Base-by-base conservation (phyloP, 2,329 filamentous ascomycete genomes). In the Cladophialophora yegresii region DNA sequence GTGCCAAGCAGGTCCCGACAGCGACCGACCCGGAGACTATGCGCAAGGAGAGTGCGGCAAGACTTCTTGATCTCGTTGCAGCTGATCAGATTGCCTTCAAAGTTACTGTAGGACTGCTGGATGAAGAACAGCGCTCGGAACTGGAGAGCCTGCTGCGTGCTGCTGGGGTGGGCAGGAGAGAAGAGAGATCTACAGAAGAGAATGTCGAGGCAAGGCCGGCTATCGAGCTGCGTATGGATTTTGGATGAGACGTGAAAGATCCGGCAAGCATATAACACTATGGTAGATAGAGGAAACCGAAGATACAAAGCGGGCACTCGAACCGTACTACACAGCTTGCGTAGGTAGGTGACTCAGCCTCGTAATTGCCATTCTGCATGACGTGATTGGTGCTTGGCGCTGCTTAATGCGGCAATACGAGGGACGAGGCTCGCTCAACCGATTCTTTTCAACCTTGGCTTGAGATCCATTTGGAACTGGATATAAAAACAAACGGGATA, bases 151-250 rank as follows among this genome's bases (percentile, higher is more conserved):
- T 96, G 16, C 85, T 96, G 65, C 85, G 87, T 75, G 85, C 84
- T 26, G 88, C 88, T 58, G 79, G 85, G 71, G 79, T 83, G 53
- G 76, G 76, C 61, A 73, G 69, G 78, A 75, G 72, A 71, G 72
- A 70, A 74, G 73, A 74, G 64, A 79, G 80, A 71, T 76, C 74
- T 61, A 72, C 77, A 50, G 77, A 77, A 57, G 81, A 79, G 64
- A 79, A 81, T 63, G 84, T 80, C 30, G 86, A 86, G 56, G 78
- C 80, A 54, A 79, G 80, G 55, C 95, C 95, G 12, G 95, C 82
- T 68, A 99, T 99, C 82, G 92, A 92, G 60, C 78, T 99, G 74
- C 95, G 96, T 83, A 96, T 98, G 90, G 84, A 96, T 76, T 98
- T 99, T 83, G 91, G 68, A 88, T 78, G 47, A 68, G 40, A 30